A percentile compares a stretch with the other conserved stretches of the same genome.
Evolutionary conservation across 331 rosid genomes (phyloP).

Genomic region (Prunus yedoensis): DNA sequence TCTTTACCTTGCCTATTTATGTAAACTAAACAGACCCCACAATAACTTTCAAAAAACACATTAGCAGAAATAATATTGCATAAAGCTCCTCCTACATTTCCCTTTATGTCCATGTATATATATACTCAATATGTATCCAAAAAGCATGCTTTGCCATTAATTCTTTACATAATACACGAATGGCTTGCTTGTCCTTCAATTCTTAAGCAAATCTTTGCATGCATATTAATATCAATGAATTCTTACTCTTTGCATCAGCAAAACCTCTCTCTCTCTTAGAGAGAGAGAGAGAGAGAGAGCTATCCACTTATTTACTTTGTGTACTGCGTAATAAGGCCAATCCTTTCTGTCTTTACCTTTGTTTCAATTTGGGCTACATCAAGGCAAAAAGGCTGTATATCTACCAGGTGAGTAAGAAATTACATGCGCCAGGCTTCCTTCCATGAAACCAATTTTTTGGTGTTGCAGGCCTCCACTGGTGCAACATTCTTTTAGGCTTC

Average conservation of each 20-base stretch:
- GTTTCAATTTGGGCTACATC: not conserved
- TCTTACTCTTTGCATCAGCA: not conserved
- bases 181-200: not conserved
- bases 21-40: constrained; percentile 6
- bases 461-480: not conserved
- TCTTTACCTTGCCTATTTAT: constrained; percentile 43
- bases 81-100: not conserved
- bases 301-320: not conserved
- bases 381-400: not conserved
- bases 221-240: not conserved
- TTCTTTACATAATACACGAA: not conserved
- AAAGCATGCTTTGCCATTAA: not conserved
- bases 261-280: not conserved
- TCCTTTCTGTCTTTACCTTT: constrained; percentile 2
- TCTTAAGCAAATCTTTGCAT: not conserved
- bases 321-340: not conserved
- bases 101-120: not conserved
- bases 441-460: not conserved
- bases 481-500: not conserved
- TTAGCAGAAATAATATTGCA: not conserved
- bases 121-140: not conserved
- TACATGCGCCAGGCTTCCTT: constrained; percentile 3
- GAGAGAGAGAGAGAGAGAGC: not conserved
- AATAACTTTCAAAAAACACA: not conserved
- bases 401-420: not conserved